Percentiles rank a stretch among this genome's conserved stretches.
phyloP scores from a whole-genome alignment of 371 early-diverging fungal genomes.

The Mucor plumbeus region DNA sequence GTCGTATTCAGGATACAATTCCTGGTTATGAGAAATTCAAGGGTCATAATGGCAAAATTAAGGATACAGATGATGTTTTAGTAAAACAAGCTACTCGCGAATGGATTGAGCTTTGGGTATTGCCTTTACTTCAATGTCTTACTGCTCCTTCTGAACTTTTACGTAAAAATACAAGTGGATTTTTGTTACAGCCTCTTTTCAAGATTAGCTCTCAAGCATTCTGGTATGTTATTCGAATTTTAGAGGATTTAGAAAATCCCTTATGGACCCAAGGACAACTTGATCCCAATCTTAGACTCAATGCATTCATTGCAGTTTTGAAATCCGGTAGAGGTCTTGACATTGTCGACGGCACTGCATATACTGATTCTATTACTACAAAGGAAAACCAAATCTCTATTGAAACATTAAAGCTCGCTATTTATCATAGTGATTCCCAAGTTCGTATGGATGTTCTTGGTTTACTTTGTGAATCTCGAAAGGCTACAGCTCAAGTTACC shows the following conservation, averaged over 20 bases:
- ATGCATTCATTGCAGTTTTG: conserved; percentile 53
- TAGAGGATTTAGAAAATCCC: conserved; percentile 33
- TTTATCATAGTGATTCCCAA: conserved; percentile 73
- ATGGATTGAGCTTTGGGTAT: conserved; percentile 50
- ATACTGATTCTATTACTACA: conserved; percentile 27
- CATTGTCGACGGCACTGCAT: conserved; percentile 57
- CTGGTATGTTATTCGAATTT: conserved; percentile 44
- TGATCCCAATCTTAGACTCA: conserved; percentile 29
- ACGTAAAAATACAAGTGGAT: conserved; percentile 43
- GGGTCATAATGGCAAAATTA: conserved; percentile 42
- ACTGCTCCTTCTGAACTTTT: conserved; percentile 47
- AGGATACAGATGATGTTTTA: conserved; percentile 14
- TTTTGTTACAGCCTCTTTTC: conserved; percentile 46
- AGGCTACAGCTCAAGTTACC: conserved; percentile 66
- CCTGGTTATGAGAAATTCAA: conserved; percentile 39
- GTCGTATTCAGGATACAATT: conserved; percentile 43
- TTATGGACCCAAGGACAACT: conserved; percentile 15
- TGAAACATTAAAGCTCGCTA: conserved; percentile 57
- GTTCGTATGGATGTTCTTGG: conserved; percentile 85
- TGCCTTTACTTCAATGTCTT: conserved; percentile 37
- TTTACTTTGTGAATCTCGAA: conserved; percentile 78
- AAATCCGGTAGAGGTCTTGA: conserved; percentile 63
- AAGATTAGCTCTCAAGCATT: conserved; percentile 43
- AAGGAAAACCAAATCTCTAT: conserved; percentile 36
- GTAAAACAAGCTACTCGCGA: conserved; percentile 25